These are phyloP conservation scores for Rachicladosporium sp. DNA, from an alignment of 2,329 filamentous ascomycete genomes.

Conservation along the genomic window DNA sequence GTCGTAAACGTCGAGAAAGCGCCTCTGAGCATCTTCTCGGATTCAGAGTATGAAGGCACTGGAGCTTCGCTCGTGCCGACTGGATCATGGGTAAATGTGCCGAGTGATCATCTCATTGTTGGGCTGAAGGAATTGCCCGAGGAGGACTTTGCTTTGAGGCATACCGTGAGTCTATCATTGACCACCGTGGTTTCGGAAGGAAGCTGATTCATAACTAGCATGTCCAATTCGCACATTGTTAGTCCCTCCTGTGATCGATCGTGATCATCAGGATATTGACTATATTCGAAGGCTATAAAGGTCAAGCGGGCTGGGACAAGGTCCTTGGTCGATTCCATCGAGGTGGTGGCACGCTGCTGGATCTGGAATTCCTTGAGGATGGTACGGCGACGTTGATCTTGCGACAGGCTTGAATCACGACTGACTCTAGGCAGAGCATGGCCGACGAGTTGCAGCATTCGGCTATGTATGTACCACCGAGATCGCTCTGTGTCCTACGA, in stretches of 20 bases:
- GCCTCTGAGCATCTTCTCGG: slow-evolving; percentile 27
- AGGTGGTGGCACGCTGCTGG: slow-evolving; percentile 65
- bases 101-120: slow-evolving; percentile 27
- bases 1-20: slow-evolving; percentile 28
- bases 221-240: slow-evolving; percentile 27
- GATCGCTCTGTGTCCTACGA: no score
- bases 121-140: slow-evolving; percentile 32
- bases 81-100: slow-evolving; percentile 28
- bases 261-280: background rate
- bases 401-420: background rate
- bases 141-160: slow-evolving; percentile 57
- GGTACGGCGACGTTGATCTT: slow-evolving; percentile 5
- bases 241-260: background rate
- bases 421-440: slow-evolving; percentile 33
- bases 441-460: slow-evolving; percentile 60
- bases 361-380: slow-evolving; percentile 77
- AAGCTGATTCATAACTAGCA: slow-evolving; percentile 12
- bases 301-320: slow-evolving; percentile 63
- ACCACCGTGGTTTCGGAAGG: background rate
- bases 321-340: slow-evolving; percentile 69
- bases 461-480: slow-evolving; percentile 31
- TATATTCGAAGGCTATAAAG: slow-evolving; percentile 22
- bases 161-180: slow-evolving; percentile 32
- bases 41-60: slow-evolving; percentile 28
- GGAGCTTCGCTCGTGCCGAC: slow-evolving; percentile 28